Evolutionary conservation across 192 early-diverging fungal species (phyloP), one percentile per base, ranked within the genome.

Genomic region (Chytriomyces confervae): DNA sequence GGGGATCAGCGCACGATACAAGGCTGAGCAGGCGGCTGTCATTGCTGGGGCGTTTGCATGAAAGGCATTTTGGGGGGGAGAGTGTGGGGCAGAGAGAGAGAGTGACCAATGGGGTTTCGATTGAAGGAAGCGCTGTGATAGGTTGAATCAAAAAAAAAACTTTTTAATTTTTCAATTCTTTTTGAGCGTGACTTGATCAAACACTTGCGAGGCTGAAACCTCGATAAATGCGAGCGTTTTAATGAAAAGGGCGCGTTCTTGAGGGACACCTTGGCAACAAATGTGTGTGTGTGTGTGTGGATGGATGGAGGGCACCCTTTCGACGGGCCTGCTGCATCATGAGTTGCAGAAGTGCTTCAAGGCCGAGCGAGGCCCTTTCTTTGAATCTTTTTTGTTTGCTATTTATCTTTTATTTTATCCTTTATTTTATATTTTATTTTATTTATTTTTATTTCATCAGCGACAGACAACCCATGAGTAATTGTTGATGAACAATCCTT

Each of bases 181-280:
- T 43, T 89, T 91, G 51, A 94, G 45, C 49, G 91, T 93, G 18
- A 88, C 84, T 79, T 95, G 91, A 66, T 89, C 77, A 79, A 95
- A 95, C 48, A 90, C 80, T 44, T 90, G 81, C 4, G 88, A 90
- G 44, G 62, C 76, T 0, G 82, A 66, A 9, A 86, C 82, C 53
- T 90, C 78, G 9, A 80, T 75, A 77, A 92, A 94, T 0, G 84
- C 89, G 9, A 94, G 84, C 45, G 85, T 83, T 11, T 81, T 69
- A 49, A 75, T 76, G 69, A 94, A 94, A 43, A 94, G 65, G 13
- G 83, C 67, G 48, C 92, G 65, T 95, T 95, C 47, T 81, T 84
- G 8, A 88, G 53, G 13, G 91, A 90, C 49, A 94, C 91, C 74
- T 93, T 92, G 50, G 91, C 83, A 9, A 85, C 83, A 65, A 93